phyloP scores from a whole-genome alignment of 768 basidiomycete species.

The Boletus sp. region DNA sequence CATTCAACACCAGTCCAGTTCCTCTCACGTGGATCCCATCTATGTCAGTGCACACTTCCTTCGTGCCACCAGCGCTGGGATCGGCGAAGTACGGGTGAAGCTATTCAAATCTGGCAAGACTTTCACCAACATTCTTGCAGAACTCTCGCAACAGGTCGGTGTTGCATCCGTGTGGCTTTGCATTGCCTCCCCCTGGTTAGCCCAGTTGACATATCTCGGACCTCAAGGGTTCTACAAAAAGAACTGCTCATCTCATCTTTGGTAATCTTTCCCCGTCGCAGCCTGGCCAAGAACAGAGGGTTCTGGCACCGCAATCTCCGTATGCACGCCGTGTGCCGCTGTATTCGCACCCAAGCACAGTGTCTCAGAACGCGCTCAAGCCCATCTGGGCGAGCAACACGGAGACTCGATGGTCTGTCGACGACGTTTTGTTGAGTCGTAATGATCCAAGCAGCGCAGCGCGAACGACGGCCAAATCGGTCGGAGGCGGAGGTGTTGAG shows the following conservation, averaged over 20 bases:
- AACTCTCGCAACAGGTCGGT: conserved; percentile 57
- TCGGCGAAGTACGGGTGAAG: conserved; percentile 49
- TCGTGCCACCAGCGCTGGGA: conserved; percentile 38
- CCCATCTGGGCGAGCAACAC: conserved; percentile 37
- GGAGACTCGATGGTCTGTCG: conserved; percentile 39
- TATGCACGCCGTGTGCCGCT: conserved; percentile 63
- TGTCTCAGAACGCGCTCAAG: conserved; percentile 22
- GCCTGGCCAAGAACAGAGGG: conserved; percentile 13
- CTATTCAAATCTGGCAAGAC: conserved; percentile 48
- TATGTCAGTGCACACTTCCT: conserved; percentile 63
- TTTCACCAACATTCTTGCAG: conserved; percentile 58
- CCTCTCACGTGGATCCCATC: conserved; percentile 53
- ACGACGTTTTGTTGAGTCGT: conserved; percentile 38
- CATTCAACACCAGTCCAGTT: conserved; percentile 46
- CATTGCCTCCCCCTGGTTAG: not conserved
- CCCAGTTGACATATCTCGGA: not conserved
- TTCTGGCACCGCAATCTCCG: conserved; percentile 49
- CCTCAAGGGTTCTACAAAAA: conserved; percentile 42
- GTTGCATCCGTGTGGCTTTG: not conserved
- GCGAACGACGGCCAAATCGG: conserved; percentile 38
- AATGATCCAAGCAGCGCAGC: conserved; percentile 39
- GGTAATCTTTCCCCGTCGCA: conserved; percentile 41
- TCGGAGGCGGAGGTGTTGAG: conserved; percentile 54
- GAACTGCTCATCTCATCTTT: conserved; percentile 58
- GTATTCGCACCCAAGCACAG: conserved; percentile 49